Percentiles rank a stretch among this genome's conserved stretches.
phyloP scores from a whole-genome alignment of 2,329 filamentous ascomycete genomes.

The Exophiala alcalophila region DNA sequence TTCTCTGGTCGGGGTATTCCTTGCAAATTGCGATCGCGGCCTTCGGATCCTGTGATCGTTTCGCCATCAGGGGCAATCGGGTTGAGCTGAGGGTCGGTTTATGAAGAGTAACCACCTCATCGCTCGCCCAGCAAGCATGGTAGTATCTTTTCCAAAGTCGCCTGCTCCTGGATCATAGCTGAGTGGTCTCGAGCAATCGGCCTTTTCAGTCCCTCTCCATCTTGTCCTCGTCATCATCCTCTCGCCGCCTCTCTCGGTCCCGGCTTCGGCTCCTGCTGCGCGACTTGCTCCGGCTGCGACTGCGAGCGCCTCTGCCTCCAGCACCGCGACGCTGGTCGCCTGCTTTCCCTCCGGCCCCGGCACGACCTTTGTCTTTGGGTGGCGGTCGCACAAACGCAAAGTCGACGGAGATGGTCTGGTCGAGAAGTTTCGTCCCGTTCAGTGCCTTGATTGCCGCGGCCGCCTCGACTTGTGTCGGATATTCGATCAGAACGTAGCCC shows the following conservation, averaged over 20 bases:
- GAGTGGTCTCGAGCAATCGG: neutral
- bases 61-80: too few relatives aligned
- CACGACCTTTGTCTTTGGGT: constrained; percentile 48
- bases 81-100: too few relatives aligned
- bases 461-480: constrained; percentile 62
- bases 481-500: constrained; percentile 67
- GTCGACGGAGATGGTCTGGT: constrained; percentile 64
- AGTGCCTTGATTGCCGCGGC: constrained; percentile 60
- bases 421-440: constrained; percentile 60
- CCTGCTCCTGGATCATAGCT: too few relatives aligned
- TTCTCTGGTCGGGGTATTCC: too few relatives aligned
- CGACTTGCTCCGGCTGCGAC: constrained; percentile 46
- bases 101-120: too few relatives aligned
- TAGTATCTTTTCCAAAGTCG: too few relatives aligned
- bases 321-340: constrained; percentile 13
- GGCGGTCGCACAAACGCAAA: constrained; percentile 65
- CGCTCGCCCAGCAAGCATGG: too few relatives aligned
- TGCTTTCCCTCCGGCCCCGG: constrained; percentile 26
- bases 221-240: constrained; percentile 22
- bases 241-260: constrained; percentile 12
- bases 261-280: constrained; percentile 31
- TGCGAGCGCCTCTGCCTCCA: constrained; percentile 43
- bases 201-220: constrained; percentile 24
- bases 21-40: too few relatives aligned
- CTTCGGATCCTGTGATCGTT: too few relatives aligned